A percentile compares a stretch with the other conserved stretches of the same genome.
phyloP scores from a whole-genome alignment of 2,329 filamentous ascomycete species.

The Monosporascus sp. region DNA sequence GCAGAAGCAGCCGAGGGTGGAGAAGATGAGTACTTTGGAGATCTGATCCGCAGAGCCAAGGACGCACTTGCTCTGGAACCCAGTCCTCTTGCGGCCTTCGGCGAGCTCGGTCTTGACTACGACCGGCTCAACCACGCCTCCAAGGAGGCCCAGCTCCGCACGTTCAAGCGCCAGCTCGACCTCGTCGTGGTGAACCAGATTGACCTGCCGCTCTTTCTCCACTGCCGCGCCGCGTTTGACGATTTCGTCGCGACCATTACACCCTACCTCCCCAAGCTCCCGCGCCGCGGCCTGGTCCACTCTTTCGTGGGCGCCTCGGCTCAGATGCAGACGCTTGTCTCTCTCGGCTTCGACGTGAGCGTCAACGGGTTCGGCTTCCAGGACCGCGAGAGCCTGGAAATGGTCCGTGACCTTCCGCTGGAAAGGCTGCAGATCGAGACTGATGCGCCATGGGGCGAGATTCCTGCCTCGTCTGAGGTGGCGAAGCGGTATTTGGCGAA shows the following conservation, averaged over 20 bases:
- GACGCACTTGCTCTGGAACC: slow-evolving; percentile 19
- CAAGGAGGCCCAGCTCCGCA: slow-evolving; percentile 34
- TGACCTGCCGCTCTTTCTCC: slow-evolving; percentile 34
- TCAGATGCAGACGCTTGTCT: slow-evolving; percentile 31
- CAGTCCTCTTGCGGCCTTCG: slow-evolving; percentile 37
- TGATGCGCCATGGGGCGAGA: slow-evolving; percentile 44
- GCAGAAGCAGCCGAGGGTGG: slow-evolving; percentile 23
- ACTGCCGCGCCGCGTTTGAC: slow-evolving; percentile 36
- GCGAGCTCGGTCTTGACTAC: slow-evolving; percentile 47
- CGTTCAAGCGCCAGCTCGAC: slow-evolving; percentile 37
- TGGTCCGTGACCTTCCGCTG: slow-evolving; percentile 36
- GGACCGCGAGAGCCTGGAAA: slow-evolving; percentile 32
- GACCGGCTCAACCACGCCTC: slow-evolving; percentile 38
- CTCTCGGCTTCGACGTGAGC: slow-evolving; percentile 37
- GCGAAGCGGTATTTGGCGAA: slow-evolving; percentile 37
- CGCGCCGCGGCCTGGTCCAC: slow-evolving; percentile 33
- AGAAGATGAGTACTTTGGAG: slow-evolving; percentile 12
- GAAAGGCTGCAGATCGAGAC: slow-evolving; percentile 40
- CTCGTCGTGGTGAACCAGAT: slow-evolving; percentile 27
- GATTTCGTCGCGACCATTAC: slow-evolving; percentile 38
- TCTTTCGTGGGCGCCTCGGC: slow-evolving; percentile 32
- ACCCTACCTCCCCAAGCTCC: slow-evolving; percentile 32
- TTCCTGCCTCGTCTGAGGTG: slow-evolving; percentile 29
- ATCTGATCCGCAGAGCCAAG: slow-evolving; percentile 19
- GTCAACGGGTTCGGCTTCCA: slow-evolving; percentile 47